These are phyloP conservation scores for Dryadomyces quercus-mongolicae DNA, from an alignment of 2,329 filamentous ascomycete species.

Conservation along the genomic window DNA sequence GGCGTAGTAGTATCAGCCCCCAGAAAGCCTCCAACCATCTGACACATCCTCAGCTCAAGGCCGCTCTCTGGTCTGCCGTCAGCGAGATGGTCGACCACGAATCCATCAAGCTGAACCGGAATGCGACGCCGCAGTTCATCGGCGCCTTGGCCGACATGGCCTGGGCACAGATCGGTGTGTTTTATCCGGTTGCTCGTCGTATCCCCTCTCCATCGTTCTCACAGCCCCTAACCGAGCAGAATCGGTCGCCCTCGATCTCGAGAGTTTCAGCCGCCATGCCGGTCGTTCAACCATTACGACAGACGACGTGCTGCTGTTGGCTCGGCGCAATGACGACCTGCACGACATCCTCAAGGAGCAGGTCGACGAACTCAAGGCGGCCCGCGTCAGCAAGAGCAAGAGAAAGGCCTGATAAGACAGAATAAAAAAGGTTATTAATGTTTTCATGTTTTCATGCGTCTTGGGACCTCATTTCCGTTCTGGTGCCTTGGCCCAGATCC, in stretches of 20 bases:
- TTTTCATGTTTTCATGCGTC: no score
- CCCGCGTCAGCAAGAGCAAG: constrained; percentile 22
- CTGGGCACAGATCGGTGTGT: constrained; percentile 74
- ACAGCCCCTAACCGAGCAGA: constrained; percentile 23
- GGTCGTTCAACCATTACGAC: constrained; percentile 68
- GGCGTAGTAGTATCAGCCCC: not conserved
- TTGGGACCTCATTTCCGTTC: no score
- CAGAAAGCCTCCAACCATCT: not conserved
- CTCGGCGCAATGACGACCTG: constrained; percentile 76
- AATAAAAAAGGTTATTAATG: no score
- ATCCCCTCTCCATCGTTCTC: not conserved
- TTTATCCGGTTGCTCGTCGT: no score
- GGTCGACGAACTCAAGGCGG: constrained; percentile 47
- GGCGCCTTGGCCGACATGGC: constrained; percentile 76
- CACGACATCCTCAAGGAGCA: constrained; percentile 61
- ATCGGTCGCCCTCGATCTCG: constrained; percentile 43
- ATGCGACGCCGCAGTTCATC: constrained; percentile 87
- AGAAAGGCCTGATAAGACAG: not conserved
- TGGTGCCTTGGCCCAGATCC: no score
- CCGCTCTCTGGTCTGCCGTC: constrained; percentile 72
- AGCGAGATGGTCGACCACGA: constrained; percentile 85
- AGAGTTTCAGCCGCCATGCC: constrained; percentile 58
- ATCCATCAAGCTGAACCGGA: constrained; percentile 58
- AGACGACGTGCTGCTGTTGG: constrained; percentile 79
- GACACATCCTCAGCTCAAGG: constrained; percentile 46